Evolutionary conservation across 1,284 basidiomycete genomes (phyloP).

Genomic region (Ustilago trichophora): DNA sequence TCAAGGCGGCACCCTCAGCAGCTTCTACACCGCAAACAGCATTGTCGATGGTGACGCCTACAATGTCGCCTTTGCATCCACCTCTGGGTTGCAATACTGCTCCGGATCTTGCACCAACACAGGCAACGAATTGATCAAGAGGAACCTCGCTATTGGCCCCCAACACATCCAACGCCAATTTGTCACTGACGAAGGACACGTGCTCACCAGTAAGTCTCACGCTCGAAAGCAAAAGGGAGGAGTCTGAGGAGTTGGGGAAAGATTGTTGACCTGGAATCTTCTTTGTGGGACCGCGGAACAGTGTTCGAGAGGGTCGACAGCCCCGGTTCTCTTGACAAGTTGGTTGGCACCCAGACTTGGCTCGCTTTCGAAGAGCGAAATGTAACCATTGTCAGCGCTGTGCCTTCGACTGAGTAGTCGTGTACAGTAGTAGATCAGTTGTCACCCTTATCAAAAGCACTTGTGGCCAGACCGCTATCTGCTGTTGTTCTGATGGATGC

Average conservation of each 20-base stretch:
- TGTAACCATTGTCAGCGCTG: constrained; percentile 41
- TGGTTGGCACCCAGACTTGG: constrained; percentile 44
- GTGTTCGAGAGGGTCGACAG: constrained; percentile 45
- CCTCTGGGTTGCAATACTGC: constrained; percentile 43
- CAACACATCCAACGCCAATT: constrained; percentile 30
- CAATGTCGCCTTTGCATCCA: constrained; percentile 44
- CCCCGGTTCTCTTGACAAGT: constrained; percentile 39
- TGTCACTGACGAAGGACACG: constrained; percentile 37
- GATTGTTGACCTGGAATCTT: no score
- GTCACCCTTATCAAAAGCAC: no score
- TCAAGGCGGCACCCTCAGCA: constrained; percentile 43
- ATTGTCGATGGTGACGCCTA: constrained; percentile 42
- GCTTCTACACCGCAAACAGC: constrained; percentile 41
- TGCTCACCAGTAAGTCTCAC: constrained; percentile 46
- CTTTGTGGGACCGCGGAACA: neutral
- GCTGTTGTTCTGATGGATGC: no score
- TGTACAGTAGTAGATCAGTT: no score
- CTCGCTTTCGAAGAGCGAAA: constrained; percentile 45
- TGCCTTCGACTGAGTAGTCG: constrained; percentile 1
- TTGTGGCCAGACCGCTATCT: no score
- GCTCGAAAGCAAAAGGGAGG: no score
- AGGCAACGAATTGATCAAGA: constrained; percentile 42
- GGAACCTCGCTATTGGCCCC: constrained; percentile 4
- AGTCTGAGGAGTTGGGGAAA: no score
- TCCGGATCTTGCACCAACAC: constrained; percentile 35